Base-by-base conservation (phyloP, 2,329 filamentous ascomycete species). In the Microthyrium microscopicum region DNA sequence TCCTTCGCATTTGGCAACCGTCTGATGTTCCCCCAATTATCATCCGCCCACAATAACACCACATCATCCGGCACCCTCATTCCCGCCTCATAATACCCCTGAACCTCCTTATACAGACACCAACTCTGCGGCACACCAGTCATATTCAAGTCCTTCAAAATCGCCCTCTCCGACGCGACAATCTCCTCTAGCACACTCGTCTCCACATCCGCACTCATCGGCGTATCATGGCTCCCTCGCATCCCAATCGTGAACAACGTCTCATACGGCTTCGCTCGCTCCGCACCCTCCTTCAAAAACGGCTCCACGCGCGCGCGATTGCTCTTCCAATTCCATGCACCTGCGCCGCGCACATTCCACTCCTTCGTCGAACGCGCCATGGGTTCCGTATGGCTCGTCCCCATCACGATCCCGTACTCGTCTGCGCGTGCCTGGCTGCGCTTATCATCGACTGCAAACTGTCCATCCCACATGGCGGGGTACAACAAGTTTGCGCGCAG, bases 91-190 rank as follows among this genome's bases (percentile, higher is more conserved):
- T 74, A 70, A 48, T 81, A 80, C 5, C 68, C 66, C 52, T 76
- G 73, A 2, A 82, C 74, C 47, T 82, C 76, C 47, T 79, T 80
- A 53, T 81, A 82, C 39, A 81, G 54, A 43, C 73, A 78, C 74
- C 76, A 80, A 53, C 74, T 64, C 50, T 80, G 75, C 5, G 76
- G 74, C 1, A 75, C 65, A 2, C 60, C 53, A 35, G 57, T 52
- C 9, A 60, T 61, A 27, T 76, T 63, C 0, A 76, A 66, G 3
- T 66, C 59, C 15, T 56, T 57, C 27, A 77, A 57, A 37, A 74
- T 73, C 7, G 62, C 47, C 31, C 68, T 61, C 47, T 81, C 74
- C 20, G 68, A 63, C 3, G 58, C 44, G 3, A 80, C 72, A 18
- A 78, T 62, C 13, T 63, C 60, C 42, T 73, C 64, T 5, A 80